Conservation (phyloP, 495 filamentous ascomycete species). For the Usnea hakonensis region DNA sequence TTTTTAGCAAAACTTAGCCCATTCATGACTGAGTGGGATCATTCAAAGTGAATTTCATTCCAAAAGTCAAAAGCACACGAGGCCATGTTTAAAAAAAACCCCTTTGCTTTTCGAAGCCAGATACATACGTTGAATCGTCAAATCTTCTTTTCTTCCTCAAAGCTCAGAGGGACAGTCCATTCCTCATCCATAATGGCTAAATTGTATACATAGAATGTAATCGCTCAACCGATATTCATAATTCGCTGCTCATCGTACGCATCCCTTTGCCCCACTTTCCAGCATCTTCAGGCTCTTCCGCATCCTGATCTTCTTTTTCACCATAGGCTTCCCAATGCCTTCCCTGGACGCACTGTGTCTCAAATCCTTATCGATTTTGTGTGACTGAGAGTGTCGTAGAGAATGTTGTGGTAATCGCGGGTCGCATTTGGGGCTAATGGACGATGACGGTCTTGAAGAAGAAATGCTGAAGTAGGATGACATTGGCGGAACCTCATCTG, state of each 20-base stretch:
- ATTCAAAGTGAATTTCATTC: no score
- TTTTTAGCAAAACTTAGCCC: not conserved
- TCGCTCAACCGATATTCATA: not conserved
- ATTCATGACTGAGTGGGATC: no score
- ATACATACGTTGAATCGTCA: not conserved
- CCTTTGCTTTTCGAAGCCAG: not conserved
- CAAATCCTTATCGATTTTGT: conserved; percentile 13
- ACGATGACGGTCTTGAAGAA: not conserved
- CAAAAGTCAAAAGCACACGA: not conserved
- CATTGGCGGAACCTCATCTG: not conserved
- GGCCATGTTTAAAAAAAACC: not conserved
- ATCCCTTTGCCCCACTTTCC: conserved; percentile 2
- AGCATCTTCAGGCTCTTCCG: conserved; percentile 16
- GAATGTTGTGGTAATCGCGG: not conserved
- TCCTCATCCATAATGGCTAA: not conserved
- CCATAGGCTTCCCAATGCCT: conserved; percentile 13
- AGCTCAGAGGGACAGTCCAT: not conserved
- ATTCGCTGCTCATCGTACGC: not conserved
- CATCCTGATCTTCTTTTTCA: conserved; percentile 21
- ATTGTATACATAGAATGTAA: conserved; percentile 5
- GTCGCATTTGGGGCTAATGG: not conserved
- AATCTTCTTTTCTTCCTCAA: not conserved
- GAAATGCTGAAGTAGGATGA: conserved; percentile 12
- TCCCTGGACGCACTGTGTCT: conserved; percentile 14
- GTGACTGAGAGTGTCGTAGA: conserved; percentile 10